Percentiles rank a stretch among this genome's conserved stretches.
These are phyloP conservation scores for Oxyria digyna DNA, from an alignment of 148 eudicot species.

Conservation along the genomic window DNA sequence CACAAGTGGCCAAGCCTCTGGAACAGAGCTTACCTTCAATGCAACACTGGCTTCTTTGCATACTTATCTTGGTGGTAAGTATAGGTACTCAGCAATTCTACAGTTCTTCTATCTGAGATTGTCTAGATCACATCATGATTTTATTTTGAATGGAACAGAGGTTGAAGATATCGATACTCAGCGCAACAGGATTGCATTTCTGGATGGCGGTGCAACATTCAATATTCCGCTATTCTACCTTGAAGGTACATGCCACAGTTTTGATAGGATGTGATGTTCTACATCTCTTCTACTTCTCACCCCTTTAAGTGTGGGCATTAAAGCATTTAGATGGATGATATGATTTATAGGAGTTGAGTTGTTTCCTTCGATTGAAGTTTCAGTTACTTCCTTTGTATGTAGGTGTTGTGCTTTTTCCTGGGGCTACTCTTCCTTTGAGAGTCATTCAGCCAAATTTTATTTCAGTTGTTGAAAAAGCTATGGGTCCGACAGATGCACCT, in stretches of 20 bases:
- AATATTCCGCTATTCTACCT: constrained; percentile 67
- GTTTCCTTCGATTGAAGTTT: constrained; percentile 1
- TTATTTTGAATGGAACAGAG: constrained; percentile 35
- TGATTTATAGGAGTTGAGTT: background rate
- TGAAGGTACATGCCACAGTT: constrained; percentile 40
- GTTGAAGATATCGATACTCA: constrained; percentile 57
- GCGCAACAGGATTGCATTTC: constrained; percentile 52
- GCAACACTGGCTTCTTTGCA: constrained; percentile 69
- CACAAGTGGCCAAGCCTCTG: constrained; percentile 34
- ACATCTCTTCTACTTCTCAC: background rate
- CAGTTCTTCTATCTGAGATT: background rate
- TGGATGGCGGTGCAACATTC: constrained; percentile 69
- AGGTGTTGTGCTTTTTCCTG: constrained; percentile 95
- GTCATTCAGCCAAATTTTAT: constrained; percentile 57
- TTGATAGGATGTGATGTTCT: background rate
- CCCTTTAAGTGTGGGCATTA: background rate
- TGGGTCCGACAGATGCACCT: constrained; percentile 56
- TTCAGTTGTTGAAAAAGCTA: constrained; percentile 67
- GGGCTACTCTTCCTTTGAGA: constrained; percentile 86
- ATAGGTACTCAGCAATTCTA: background rate
- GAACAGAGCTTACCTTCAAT: constrained; percentile 37
- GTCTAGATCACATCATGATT: constrained; percentile 7
- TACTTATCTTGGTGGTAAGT: constrained; percentile 90
- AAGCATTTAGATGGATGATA: background rate
- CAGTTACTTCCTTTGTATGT: constrained; percentile 5